Evolutionary conservation across 2,329 filamentous ascomycete species (phyloP), one percentile per base, ranked within the genome.

Genomic region (Corynespora cassiicola): DNA sequence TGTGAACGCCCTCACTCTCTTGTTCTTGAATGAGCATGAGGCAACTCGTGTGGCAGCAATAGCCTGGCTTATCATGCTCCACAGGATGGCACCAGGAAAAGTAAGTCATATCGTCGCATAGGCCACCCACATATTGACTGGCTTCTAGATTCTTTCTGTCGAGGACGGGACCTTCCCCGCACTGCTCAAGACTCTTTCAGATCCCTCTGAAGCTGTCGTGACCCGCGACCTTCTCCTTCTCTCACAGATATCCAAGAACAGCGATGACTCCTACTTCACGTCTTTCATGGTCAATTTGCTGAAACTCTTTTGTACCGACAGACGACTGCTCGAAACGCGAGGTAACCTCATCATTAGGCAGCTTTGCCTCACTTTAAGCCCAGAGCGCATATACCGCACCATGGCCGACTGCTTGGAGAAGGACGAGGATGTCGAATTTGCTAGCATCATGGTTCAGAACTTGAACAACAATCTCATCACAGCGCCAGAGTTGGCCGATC

Each of bases 391-490:
- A 42, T 99, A 97, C 62, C 84, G 94, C 20, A 97, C 90, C 2
- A 77, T 99, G 49, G 95, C 94, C 17, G 94, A 99, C 57, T 96
- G 94, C 54, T 87, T 99, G 7, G 94, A 97, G 68, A 95, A 91
- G 62, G 94, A 99, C 67, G 94, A 97, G 71, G 94, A 99, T 64
- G 84, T 99, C 26, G 95, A 99, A 66, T 99, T 99, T 69, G 92
- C 94, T 11, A 96, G 92, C 64, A 97, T 99, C 57, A 99, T 99
- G 94, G 90, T 99, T 19, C 94, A 99, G 67, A 97, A 97, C 59
- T 78, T 99, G 35, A 99, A 99, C 73, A 99, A 99, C 69, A 99
- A 99, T 58, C 84, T 99, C 37, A 96, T 99, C 52, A 99, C 95
- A 2, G 94, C 95, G 0, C 94, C 95, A 1, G 91, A 99, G 68